Conservation (phyloP, 177 flowering plant species). For the Vitis hybrid region DNA sequence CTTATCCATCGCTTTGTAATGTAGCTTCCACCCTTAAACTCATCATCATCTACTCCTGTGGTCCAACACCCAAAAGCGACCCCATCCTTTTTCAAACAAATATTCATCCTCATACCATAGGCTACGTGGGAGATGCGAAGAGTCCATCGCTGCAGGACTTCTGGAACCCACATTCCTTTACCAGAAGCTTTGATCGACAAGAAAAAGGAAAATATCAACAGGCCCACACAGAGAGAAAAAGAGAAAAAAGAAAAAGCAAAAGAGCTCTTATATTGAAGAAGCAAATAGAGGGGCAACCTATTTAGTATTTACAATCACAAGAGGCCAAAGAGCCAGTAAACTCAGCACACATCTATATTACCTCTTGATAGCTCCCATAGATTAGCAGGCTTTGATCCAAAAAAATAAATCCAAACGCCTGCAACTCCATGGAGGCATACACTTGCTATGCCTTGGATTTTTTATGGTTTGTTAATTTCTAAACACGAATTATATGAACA, state of each 20-base stretch:
- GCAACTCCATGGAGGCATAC: constrained; percentile 2
- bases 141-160: too few species aligned
- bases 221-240: too few species aligned
- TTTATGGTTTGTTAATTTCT: neutral
- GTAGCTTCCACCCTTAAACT: neutral
- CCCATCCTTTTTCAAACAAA: too few species aligned
- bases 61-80: neutral
- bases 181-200: too few species aligned
- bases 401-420: constrained; percentile 23
- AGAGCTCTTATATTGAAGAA: neutral
- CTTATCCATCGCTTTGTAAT: constrained; percentile 1
- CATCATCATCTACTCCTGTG: too few species aligned
- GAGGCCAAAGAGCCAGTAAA: too few species aligned
- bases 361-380: too few species aligned
- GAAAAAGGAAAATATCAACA: too few species aligned
- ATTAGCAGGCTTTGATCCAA: constrained; percentile 14
- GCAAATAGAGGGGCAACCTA: neutral
- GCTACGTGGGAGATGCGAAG: too few species aligned
- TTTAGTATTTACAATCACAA: constrained; percentile 10
- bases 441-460: neutral
- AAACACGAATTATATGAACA: neutral
- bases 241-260: neutral
- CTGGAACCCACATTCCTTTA: too few species aligned
- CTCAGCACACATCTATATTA: too few species aligned
- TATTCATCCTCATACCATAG: too few species aligned